phyloP scores from a whole-genome alignment of 768 basidiomycete genomes.

The Stropharia rugosoannulata region DNA sequence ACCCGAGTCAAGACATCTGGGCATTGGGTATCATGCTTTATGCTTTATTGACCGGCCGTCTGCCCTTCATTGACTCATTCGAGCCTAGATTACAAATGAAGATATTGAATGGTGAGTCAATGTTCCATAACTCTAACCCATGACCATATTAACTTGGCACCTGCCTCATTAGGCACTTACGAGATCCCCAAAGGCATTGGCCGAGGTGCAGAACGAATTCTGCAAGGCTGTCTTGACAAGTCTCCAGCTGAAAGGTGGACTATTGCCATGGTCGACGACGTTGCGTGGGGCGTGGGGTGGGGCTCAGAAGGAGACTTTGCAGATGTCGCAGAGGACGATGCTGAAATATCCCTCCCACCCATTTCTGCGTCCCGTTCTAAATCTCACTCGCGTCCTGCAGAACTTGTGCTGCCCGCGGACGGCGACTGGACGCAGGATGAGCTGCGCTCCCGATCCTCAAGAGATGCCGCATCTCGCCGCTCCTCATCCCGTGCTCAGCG shows the following conservation, averaged over 20 bases:
- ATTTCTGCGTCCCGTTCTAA: neutral
- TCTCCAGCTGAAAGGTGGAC: constrained; percentile 68
- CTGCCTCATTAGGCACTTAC: constrained; percentile 50
- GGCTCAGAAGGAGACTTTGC: constrained; percentile 50
- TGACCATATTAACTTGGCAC: constrained; percentile 8
- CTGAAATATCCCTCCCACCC: constrained; percentile 11
- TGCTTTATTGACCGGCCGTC: constrained; percentile 75
- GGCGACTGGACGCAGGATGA: constrained; percentile 29
- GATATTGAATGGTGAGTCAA: constrained; percentile 71
- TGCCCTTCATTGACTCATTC: constrained; percentile 88
- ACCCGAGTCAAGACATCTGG: constrained; percentile 93
- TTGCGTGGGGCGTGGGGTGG: constrained; percentile 81
- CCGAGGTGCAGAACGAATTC: constrained; percentile 62
- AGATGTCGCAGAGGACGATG: constrained; percentile 28
- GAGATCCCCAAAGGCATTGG: constrained; percentile 56
- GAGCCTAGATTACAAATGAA: constrained; percentile 92
- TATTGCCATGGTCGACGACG: constrained; percentile 77
- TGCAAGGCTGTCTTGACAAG: constrained; percentile 78
- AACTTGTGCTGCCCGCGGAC: neutral
- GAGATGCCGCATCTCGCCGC: constrained; percentile 36
- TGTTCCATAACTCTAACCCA: constrained; percentile 9
- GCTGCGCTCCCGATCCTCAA: constrained; percentile 22
- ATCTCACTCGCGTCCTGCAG: constrained; percentile 27
- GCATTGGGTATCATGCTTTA: constrained; percentile 91
- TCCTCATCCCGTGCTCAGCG: constrained; percentile 42